These are phyloP conservation scores for Nitzschia putrida DNA, from an alignment of 108 stramenopile species.

Conservation along the genomic window DNA sequence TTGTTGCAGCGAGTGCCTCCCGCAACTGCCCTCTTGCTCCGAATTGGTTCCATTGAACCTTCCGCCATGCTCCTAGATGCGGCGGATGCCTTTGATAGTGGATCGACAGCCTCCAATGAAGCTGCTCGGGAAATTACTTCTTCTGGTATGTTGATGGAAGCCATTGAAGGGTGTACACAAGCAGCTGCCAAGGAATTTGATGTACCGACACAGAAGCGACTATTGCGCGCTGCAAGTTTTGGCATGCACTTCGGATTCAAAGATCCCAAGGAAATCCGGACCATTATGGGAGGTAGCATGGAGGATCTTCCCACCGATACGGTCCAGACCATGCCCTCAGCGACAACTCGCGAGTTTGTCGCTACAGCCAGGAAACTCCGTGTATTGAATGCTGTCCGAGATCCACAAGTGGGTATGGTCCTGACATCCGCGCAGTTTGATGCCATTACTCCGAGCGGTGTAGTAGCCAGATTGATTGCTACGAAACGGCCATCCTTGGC, in stretches of 20 bases:
- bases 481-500: constrained; percentile 74
- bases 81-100: constrained; percentile 90
- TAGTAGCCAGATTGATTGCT: constrained; percentile 71
- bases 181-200: constrained; percentile 91
- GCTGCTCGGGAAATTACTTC: constrained; percentile 69
- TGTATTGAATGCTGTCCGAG: constrained; percentile 82
- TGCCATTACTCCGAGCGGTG: constrained; percentile 72
- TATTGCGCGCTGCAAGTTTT: constrained; percentile 90
- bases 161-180: constrained; percentile 81
- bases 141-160: constrained; percentile 68
- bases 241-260: constrained; percentile 90
- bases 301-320: background rate
- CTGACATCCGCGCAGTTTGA: constrained; percentile 88
- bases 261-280: constrained; percentile 26
- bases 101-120: constrained; percentile 82
- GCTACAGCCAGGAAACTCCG: constrained; percentile 77
- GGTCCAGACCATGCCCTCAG: constrained; percentile 46
- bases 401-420: constrained; percentile 76
- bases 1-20: constrained; percentile 92
- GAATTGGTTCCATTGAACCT: constrained; percentile 91
- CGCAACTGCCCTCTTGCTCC: constrained; percentile 79
- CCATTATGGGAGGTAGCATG: constrained; percentile 48
- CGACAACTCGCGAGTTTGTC: constrained; percentile 65
- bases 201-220: constrained; percentile 77
- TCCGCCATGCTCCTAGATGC: constrained; percentile 93